phyloP scores from a whole-genome alignment of 768 basidiomycete species.

The Rhizopogon vesiculosus region DNA sequence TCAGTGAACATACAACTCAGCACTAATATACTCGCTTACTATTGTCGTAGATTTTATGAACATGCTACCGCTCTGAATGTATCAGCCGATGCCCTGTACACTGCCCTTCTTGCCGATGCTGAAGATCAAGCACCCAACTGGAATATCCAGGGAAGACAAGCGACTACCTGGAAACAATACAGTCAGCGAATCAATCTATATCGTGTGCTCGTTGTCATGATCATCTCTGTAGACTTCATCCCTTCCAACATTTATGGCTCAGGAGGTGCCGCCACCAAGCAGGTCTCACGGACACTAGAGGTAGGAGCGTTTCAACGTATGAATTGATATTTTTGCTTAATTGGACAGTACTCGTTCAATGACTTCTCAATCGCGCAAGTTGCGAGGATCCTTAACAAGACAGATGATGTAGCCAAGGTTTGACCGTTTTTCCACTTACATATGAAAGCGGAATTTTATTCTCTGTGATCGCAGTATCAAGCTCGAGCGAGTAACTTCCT shows the following conservation, averaged over 20 bases:
- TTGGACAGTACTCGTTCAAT: slow-evolving; percentile 50
- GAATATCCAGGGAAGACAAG: slow-evolving; percentile 60
- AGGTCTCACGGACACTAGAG: slow-evolving; percentile 59
- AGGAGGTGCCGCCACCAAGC: slow-evolving; percentile 55
- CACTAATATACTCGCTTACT: background rate
- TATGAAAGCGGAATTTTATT: background rate
- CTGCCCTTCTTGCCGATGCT: slow-evolving; percentile 54
- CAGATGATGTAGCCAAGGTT: slow-evolving; percentile 48
- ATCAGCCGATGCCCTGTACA: slow-evolving; percentile 45
- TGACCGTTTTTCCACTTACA: background rate
- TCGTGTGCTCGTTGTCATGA: background rate
- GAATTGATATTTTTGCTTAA: background rate
- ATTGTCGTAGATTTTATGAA: slow-evolving; percentile 39
- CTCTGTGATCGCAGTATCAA: slow-evolving; percentile 37
- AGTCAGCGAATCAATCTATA: slow-evolving; percentile 24
- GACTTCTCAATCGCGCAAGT: slow-evolving; percentile 66
- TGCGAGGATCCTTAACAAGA: slow-evolving; percentile 47
- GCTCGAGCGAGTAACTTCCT: slow-evolving; percentile 50
- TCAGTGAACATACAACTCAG: slow-evolving; percentile 16
- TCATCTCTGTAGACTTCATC: slow-evolving; percentile 20
- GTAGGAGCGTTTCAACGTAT: slow-evolving; percentile 21
- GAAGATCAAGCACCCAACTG: slow-evolving; percentile 55
- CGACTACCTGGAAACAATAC: slow-evolving; percentile 49
- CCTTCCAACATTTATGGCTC: slow-evolving; percentile 28
- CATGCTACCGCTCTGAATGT: slow-evolving; percentile 45